Conservation (phyloP, 2,329 filamentous ascomycete genomes). For the Calonectria leucothoes region DNA sequence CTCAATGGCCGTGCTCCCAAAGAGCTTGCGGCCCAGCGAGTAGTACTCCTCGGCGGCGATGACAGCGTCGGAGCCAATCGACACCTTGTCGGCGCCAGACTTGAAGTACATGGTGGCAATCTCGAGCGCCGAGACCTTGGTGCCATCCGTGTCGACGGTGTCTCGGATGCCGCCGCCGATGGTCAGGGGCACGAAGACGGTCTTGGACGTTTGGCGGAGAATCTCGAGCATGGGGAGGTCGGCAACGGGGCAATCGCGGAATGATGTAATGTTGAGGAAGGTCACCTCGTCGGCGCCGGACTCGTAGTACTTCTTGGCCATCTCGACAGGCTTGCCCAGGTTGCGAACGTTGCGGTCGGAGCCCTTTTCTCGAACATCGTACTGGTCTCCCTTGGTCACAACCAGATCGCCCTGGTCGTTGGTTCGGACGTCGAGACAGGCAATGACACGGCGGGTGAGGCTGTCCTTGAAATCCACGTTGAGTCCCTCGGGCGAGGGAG, state of each 20-base stretch:
- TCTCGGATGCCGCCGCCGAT: constrained; percentile 96
- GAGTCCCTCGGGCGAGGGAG: not conserved
- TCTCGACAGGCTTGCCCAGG: constrained; percentile 94
- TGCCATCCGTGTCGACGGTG: constrained; percentile 89
- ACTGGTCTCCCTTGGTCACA: constrained; percentile 98
- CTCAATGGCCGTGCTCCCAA: constrained; percentile 91
- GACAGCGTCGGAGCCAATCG: constrained; percentile 95
- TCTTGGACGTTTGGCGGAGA: constrained; percentile 84
- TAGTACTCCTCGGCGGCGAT: constrained; percentile 93
- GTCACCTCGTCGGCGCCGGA: constrained; percentile 97
- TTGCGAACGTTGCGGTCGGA: constrained; percentile 79
- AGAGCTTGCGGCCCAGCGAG: constrained; percentile 73
- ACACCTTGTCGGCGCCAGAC: constrained; percentile 96
- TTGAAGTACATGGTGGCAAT: constrained; percentile 98
- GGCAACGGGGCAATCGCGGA: constrained; percentile 92
- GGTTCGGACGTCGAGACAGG: constrained; percentile 93
- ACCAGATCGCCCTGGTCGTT: constrained; percentile 96
- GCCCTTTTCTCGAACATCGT: constrained; percentile 94
- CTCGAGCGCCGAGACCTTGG: constrained; percentile 86
- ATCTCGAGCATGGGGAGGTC: constrained; percentile 98
- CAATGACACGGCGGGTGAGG: constrained; percentile 92
- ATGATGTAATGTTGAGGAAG: constrained; percentile 98
- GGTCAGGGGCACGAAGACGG: constrained; percentile 95
- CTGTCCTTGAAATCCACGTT: constrained; percentile 63
- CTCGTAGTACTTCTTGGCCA: constrained; percentile 94